phyloP scores from a whole-genome alignment of 768 basidiomycete species.

The Coprinopsis sp. region DNA sequence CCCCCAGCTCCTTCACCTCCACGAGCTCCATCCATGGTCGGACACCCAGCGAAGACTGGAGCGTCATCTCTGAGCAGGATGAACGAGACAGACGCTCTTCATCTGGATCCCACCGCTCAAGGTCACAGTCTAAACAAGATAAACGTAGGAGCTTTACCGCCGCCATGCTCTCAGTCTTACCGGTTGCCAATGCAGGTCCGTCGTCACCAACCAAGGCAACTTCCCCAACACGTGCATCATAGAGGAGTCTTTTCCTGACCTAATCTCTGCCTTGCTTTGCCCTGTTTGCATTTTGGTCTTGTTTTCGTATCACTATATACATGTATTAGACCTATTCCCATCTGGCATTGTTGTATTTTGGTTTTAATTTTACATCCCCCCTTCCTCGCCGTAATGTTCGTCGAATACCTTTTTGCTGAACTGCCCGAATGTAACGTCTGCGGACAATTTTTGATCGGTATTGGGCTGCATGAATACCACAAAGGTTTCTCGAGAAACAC shows the following conservation, averaged over 20 bases:
- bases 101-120: constrained; percentile 45
- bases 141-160: constrained; percentile 64
- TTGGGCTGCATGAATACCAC: constrained; percentile 90
- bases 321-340: not conserved
- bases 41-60: constrained; percentile 78
- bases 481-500: constrained; percentile 80
- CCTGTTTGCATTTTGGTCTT: not conserved
- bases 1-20: constrained; percentile 43
- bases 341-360: constrained; percentile 9
- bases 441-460: constrained; percentile 66
- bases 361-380: constrained; percentile 18
- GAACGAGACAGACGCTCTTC: constrained; percentile 56
- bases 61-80: constrained; percentile 77
- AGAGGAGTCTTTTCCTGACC: not conserved
- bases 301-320: not conserved
- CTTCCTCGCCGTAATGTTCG: constrained; percentile 40
- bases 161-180: constrained; percentile 58
- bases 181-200: constrained; percentile 39
- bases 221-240: constrained; percentile 23
- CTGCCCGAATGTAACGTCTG: constrained; percentile 75
- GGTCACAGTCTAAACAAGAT: constrained; percentile 30
- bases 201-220: constrained; percentile 33
- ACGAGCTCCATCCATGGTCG: constrained; percentile 44
- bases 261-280: not conserved
- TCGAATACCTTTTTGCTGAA: constrained; percentile 83